These are phyloP conservation scores for Starmerella vaccinii DNA, from an alignment of 805 yeast genomes.

Conservation along the genomic window DNA sequence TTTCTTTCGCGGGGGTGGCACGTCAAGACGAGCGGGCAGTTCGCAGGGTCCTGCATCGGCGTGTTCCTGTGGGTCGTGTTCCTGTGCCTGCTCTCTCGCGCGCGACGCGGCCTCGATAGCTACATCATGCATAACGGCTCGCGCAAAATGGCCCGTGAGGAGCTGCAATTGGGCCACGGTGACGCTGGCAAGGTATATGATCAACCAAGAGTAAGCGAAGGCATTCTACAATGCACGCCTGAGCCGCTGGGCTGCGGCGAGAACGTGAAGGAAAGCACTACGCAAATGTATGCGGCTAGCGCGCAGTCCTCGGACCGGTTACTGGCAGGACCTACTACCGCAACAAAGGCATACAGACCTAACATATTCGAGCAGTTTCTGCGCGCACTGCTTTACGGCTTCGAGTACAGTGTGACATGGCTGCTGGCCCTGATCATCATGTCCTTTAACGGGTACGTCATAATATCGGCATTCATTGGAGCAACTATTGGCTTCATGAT, in stretches of 20 bases:
- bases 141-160: constrained; percentile 2
- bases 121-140: constrained; percentile 18
- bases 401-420: constrained; percentile 56
- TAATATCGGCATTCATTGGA: constrained; percentile 53
- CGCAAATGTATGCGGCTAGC: background rate
- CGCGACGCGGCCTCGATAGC: constrained; percentile 39
- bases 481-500: constrained; percentile 49
- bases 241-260: background rate
- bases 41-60: constrained; percentile 70
- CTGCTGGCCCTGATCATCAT: constrained; percentile 61
- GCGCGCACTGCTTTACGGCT: constrained; percentile 41
- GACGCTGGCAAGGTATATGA: background rate
- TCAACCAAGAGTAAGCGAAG: background rate
- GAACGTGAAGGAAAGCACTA: background rate
- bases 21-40: constrained; percentile 45
- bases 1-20: constrained; percentile 58
- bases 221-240: background rate
- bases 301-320: background rate
- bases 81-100: constrained; percentile 48
- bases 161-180: background rate
- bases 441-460: constrained; percentile 64
- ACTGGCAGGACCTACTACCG: background rate
- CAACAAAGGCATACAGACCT: constrained; percentile 29
- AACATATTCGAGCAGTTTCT: constrained; percentile 42
- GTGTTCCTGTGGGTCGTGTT: constrained; percentile 48